These are phyloP conservation scores for Geranium brycei DNA, from an alignment of 345 rosid genomes.

Conservation along the genomic window DNA sequence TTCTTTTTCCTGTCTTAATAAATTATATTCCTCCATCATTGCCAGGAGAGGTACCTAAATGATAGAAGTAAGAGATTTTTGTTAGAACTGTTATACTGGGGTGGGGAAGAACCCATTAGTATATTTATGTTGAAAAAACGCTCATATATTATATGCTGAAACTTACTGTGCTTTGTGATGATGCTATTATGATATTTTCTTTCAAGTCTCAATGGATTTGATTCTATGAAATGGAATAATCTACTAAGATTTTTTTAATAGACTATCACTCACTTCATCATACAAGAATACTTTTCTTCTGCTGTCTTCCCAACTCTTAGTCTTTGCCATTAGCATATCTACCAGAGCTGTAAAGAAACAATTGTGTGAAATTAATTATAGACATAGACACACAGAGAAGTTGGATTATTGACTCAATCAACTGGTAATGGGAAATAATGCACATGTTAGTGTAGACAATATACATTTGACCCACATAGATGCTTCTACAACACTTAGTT, in stretches of 20 bases:
- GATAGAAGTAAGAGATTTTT: slow-evolving; percentile 4
- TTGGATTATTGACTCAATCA: no score
- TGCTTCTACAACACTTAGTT: no score
- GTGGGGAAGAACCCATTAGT: not conserved
- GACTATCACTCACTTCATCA: slow-evolving; percentile 49
- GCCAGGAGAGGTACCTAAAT: slow-evolving; percentile 66
- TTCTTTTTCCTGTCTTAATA: slow-evolving; percentile 54
- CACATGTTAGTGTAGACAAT: no score
- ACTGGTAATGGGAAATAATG: no score
- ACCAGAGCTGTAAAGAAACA: slow-evolving; percentile 47
- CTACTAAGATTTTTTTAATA: no score
- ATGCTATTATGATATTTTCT: no score
- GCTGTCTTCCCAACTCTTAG: slow-evolving; percentile 81
- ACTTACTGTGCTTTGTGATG: not conserved
- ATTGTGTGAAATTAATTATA: not conserved
- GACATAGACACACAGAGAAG: not conserved
- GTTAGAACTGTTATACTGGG: not conserved
- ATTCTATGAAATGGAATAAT: no score
- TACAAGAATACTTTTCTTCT: slow-evolving; percentile 75
- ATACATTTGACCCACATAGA: no score
- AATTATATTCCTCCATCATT: slow-evolving; percentile 71
- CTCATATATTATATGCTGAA: not conserved
- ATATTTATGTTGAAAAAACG: slow-evolving; percentile 2
- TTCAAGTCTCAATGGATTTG: no score
- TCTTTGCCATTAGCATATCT: slow-evolving; percentile 53